phyloP scores from a whole-genome alignment of 139 green algal genomes.

The Axilococcus clingmanii region DNA sequence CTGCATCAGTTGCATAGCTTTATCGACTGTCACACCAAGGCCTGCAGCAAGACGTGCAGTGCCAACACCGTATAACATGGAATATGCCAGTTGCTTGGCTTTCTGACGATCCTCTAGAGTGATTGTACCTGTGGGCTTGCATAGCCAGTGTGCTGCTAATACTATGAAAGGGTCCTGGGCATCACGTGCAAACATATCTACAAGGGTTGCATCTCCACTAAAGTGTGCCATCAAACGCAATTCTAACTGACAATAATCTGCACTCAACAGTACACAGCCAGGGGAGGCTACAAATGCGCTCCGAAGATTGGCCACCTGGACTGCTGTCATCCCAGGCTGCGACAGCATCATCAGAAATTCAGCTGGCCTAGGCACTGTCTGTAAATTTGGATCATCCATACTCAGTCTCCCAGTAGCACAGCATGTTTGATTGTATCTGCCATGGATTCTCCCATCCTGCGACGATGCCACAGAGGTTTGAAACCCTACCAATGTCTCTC shows the following conservation, averaged over 20 bases:
- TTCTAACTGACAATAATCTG: slow-evolving; percentile 86
- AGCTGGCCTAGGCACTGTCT: slow-evolving; percentile 46
- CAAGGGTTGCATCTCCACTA: slow-evolving; percentile 47
- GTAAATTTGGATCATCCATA: slow-evolving; percentile 73
- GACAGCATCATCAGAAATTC: slow-evolving; percentile 11
- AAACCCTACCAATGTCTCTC: slow-evolving; percentile 21
- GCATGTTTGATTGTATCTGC: slow-evolving; percentile 44
- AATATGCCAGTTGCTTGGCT: slow-evolving; percentile 73
- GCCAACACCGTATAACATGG: slow-evolving; percentile 75
- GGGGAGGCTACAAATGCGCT: slow-evolving; percentile 26
- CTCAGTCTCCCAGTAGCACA: slow-evolving; percentile 63
- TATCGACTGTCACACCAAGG: slow-evolving; percentile 19
- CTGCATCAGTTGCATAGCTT: slow-evolving; percentile 17
- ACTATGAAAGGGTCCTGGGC: slow-evolving; percentile 62
- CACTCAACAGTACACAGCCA: slow-evolving; percentile 31
- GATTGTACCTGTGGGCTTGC: slow-evolving; percentile 39
- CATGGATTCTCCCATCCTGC: not conserved
- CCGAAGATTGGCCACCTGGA: slow-evolving; percentile 10
- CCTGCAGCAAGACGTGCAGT: slow-evolving; percentile 32
- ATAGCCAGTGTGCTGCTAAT: slow-evolving; percentile 42
- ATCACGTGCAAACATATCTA: slow-evolving; percentile 32
- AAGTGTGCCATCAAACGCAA: slow-evolving; percentile 90
- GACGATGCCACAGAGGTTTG: not conserved
- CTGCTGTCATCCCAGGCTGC: not conserved
- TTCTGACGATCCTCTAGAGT: slow-evolving; percentile 39